Evolutionary conservation across 164 flowering plant genomes (phyloP), one percentile per base, ranked within the genome.

Genomic region (Magnolia officinalis): DNA sequence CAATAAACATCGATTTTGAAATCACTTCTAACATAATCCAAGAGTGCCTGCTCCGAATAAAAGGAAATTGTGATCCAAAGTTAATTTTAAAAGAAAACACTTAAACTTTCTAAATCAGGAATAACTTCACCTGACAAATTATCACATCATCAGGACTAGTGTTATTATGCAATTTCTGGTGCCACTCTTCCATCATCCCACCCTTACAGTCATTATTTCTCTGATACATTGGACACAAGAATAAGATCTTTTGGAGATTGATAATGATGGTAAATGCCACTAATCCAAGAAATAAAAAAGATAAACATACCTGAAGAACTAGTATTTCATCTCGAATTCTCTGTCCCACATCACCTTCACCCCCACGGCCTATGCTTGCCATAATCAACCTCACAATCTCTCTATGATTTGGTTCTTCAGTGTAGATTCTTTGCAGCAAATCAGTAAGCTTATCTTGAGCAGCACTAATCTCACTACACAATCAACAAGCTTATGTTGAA

Each of bases 171-270:
- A 81, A 72, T 72, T 81, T 81, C 76, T 81, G 83, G 83, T 81
- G 83, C 83, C 83, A 81, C 76, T 81, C 83, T 74, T 81, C 83
- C 83, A 81, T 81, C 83, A 81, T 81, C 74, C 83, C 83, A 81
- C 83, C 78, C 75, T 81, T 81, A 71, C 83, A 81, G 73, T 81
- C 78, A 68, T 81, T 81, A 52, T 81, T 81, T 75, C 83, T 81
- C 83, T 81, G 78, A 49, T 7, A 81, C 63, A 52, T 66, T 50
- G 67, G 31, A 61, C 45, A 59, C 14, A 63, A 13, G 66, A 63
- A 72, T 67, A 13, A 49, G 50, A 45, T 24, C 51, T 63, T 61
- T 64, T 19, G 65, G 50, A 76, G 63, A 65, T 29, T 13, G 10
- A 58, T 4, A 71, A 76, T 16, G 8, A 19, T 1, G 20, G 7